Percentiles rank a stretch among this genome's conserved stretches.
phyloP scores from a whole-genome alignment of 345 rosid genomes.

The Aquilaria malaccensis region DNA sequence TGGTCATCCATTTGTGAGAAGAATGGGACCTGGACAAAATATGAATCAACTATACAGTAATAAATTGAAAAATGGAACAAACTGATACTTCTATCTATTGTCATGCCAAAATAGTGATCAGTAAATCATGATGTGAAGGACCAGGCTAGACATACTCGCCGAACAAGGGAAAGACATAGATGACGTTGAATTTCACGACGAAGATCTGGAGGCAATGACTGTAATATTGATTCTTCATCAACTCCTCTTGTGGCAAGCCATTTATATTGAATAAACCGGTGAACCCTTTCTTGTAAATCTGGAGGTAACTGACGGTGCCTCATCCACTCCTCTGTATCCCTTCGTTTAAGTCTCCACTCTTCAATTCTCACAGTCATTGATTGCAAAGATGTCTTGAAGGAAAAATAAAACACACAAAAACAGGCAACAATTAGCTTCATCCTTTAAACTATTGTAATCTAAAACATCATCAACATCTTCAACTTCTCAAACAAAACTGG shows the following conservation, averaged over 20 bases:
- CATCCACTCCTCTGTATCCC: slow-evolving; percentile 99
- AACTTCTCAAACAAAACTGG: too few relatives aligned
- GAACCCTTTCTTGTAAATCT: slow-evolving; percentile 72
- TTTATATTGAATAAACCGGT: slow-evolving; percentile 68
- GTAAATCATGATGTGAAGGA: background rate
- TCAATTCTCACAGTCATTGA: slow-evolving; percentile 78
- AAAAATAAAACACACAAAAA: slow-evolving; percentile 4
- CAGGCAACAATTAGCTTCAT: too few relatives aligned
- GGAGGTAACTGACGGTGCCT: slow-evolving; percentile 85
- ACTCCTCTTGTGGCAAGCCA: slow-evolving; percentile 98
- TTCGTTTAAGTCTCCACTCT: slow-evolving; percentile 82
- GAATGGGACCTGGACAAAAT: slow-evolving; percentile 60
- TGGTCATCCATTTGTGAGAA: slow-evolving; percentile 94
- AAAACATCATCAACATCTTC: too few relatives aligned
- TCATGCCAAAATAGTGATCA: background rate
- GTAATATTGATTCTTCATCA: slow-evolving; percentile 74
- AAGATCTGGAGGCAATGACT: slow-evolving; percentile 66
- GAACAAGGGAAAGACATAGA: slow-evolving; percentile 80
- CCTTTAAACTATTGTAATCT: too few relatives aligned
- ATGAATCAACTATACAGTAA: background rate
- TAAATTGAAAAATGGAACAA: background rate
- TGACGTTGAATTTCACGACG: slow-evolving; percentile 95
- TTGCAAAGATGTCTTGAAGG: slow-evolving; percentile 70
- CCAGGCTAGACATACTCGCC: slow-evolving; percentile 50
- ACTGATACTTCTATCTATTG: background rate